A percentile compares a stretch with the other conserved stretches of the same genome.
These are phyloP conservation scores for Ottelia alismoides DNA, from an alignment of 106 monocot species.

Conservation along the genomic window DNA sequence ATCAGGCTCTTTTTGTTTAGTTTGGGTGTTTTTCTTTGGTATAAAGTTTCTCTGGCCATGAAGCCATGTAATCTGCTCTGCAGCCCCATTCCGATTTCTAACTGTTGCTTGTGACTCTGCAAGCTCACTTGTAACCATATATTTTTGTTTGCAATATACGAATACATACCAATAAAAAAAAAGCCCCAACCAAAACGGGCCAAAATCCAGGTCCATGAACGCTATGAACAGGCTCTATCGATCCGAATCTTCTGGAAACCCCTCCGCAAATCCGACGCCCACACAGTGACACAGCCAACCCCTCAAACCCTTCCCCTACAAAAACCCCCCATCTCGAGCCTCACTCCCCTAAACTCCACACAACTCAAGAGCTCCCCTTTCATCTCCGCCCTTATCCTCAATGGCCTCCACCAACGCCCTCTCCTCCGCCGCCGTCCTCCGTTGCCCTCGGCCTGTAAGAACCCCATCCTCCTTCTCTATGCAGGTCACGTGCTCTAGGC, in stretches of 20 bases:
- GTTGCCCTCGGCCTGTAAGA: slow-evolving; percentile 44
- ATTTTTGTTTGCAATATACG: too few relatives aligned
- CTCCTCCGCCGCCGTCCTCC: slow-evolving; percentile 60
- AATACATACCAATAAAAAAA: too few relatives aligned
- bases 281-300: background rate
- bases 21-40: too few relatives aligned
- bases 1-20: too few relatives aligned
- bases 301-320: background rate
- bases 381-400: background rate
- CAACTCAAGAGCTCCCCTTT: background rate
- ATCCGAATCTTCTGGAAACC: slow-evolving; percentile 17
- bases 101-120: too few relatives aligned
- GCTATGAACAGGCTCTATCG: too few relatives aligned
- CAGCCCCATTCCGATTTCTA: too few relatives aligned
- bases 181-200: too few relatives aligned
- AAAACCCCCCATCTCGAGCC: background rate
- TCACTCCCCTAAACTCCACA: background rate
- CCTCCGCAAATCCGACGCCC: background rate
- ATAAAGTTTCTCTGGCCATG: too few relatives aligned
- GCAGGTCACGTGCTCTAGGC: background rate
- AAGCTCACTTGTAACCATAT: too few relatives aligned
- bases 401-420: slow-evolving; percentile 72
- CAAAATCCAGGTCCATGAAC: too few relatives aligned
- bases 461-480: background rate
- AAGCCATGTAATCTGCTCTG: too few relatives aligned